Conservation (phyloP, 2,329 filamentous ascomycete genomes). For the Arthroderma sp. region DNA sequence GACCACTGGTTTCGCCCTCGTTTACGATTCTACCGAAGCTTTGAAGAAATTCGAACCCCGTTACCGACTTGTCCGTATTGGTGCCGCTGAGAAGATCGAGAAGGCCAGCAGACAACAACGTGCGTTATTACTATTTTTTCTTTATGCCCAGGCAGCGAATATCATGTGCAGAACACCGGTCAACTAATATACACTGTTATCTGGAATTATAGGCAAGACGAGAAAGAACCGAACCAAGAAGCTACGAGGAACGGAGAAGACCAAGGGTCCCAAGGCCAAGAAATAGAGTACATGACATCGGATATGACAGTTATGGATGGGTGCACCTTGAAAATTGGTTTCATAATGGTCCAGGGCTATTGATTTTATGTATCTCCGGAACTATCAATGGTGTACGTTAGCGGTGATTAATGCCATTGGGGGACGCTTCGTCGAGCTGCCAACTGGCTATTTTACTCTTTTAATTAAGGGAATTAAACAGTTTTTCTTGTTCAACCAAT, state of each 20-base stretch:
- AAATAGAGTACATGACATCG: constrained; percentile 29
- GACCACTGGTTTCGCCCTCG: constrained; percentile 95
- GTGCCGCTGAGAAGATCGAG: constrained; percentile 87
- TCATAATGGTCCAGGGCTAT: constrained; percentile 10
- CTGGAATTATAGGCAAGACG: constrained; percentile 72
- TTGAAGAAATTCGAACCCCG: constrained; percentile 99
- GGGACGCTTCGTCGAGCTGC: constrained; percentile 5
- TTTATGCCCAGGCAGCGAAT: not conserved
- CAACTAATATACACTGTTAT: constrained; percentile 1
- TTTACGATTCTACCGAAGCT: constrained; percentile 96
- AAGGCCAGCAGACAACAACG: constrained; percentile 97
- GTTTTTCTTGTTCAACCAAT: too few species aligned
- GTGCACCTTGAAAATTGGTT: constrained; percentile 9
- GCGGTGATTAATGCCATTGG: constrained; percentile 11
- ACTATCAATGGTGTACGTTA: constrained; percentile 12
- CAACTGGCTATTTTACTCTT: too few species aligned
- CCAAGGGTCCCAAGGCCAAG: constrained; percentile 83
- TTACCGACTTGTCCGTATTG: constrained; percentile 92
- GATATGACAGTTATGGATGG: constrained; percentile 5
- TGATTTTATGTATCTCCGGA: constrained; percentile 7
- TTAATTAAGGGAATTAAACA: too few species aligned
- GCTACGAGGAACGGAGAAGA: constrained; percentile 93
- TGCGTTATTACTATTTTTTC: constrained; percentile 46
- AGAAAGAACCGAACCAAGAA: constrained; percentile 99
- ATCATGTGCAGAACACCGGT: too few species aligned